These are phyloP conservation scores for Escovopsis weberi DNA, from an alignment of 2,329 filamentous ascomycete species.

Conservation along the genomic window DNA sequence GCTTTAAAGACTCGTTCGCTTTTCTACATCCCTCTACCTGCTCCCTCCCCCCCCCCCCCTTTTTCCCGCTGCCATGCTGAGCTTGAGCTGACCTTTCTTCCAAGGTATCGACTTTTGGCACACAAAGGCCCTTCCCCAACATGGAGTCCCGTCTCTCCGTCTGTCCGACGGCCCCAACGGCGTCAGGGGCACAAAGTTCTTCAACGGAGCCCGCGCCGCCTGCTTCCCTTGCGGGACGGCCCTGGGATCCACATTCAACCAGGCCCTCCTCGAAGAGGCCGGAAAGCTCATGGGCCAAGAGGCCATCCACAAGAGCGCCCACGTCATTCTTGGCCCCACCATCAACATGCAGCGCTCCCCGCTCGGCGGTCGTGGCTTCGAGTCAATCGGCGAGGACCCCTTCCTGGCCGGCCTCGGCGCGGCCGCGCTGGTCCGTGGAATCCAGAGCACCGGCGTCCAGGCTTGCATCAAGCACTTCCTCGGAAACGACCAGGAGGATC, in stretches of 20 bases:
- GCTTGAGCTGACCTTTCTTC: neutral
- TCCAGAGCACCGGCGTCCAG: conserved; percentile 40
- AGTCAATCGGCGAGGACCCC: conserved; percentile 44
- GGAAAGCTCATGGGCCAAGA: conserved; percentile 38
- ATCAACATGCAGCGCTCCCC: conserved; percentile 48
- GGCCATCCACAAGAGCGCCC: conserved; percentile 40
- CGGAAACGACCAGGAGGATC: conserved; percentile 47
- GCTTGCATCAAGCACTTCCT: conserved; percentile 48
- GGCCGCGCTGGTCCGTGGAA: conserved; percentile 37
- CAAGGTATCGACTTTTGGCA: conserved; percentile 56
- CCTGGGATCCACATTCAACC: conserved; percentile 44
- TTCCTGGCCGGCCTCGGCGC: conserved; percentile 40
- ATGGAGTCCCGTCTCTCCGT: conserved; percentile 49
- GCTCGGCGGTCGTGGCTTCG: conserved; percentile 45
- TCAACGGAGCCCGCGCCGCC: conserved; percentile 45
- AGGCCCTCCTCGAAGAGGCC: conserved; percentile 33
- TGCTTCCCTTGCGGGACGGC: conserved; percentile 46
- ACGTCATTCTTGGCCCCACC: conserved; percentile 45
- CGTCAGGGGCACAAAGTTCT: conserved; percentile 52
- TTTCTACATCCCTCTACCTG: neutral
- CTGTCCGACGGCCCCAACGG: conserved; percentile 58
- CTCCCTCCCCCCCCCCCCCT: too few species aligned
- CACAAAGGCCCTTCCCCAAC: conserved; percentile 43
- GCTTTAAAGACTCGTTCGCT: neutral
- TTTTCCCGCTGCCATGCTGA: neutral